Percentiles rank a stretch among this genome's conserved stretches.
Conservation (phyloP, 2,329 filamentous ascomycete species). For the Lachnellula willkommii region DNA sequence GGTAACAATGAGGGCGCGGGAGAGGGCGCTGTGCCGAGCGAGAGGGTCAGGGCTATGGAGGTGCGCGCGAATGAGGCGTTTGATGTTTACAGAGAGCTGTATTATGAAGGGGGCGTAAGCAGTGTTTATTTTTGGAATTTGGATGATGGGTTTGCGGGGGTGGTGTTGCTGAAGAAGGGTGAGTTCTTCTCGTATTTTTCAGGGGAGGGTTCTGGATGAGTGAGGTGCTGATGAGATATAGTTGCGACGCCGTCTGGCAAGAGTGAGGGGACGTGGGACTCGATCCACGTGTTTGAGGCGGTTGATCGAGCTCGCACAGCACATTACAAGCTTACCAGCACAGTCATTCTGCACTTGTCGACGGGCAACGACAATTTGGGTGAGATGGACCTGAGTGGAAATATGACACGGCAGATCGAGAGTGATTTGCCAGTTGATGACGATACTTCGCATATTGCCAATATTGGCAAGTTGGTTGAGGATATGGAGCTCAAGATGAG, state of each 20-base stretch:
- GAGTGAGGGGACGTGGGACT: constrained; percentile 86
- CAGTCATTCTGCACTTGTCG: constrained; percentile 85
- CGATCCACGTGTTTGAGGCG: constrained; percentile 97
- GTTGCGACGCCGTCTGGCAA: constrained; percentile 60
- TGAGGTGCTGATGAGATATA: constrained; percentile 32
- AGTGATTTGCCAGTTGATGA: constrained; percentile 83
- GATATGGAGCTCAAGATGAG: constrained; percentile 99
- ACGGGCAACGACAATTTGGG: constrained; percentile 64
- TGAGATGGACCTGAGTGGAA: constrained; percentile 86
- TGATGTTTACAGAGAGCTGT: constrained; percentile 93
- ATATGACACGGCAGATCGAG: constrained; percentile 97
- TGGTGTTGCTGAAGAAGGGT: constrained; percentile 94
- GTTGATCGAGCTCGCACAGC: constrained; percentile 86
- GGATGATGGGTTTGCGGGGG: constrained; percentile 95
- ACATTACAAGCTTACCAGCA: constrained; percentile 97
- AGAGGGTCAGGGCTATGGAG: constrained; percentile 90
- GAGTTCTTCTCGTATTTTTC: constrained; percentile 30
- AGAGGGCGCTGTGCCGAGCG: constrained; percentile 82
- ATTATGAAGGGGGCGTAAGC: constrained; percentile 93
- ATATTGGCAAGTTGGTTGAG: constrained; percentile 89
- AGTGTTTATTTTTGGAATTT: constrained; percentile 98
- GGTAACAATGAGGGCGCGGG: constrained; percentile 55
- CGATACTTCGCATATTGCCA: constrained; percentile 90
- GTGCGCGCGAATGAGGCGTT: constrained; percentile 91
- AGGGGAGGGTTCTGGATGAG: background rate